Conservation (phyloP, 306 rosid genomes). For the Malus orientalis region DNA sequence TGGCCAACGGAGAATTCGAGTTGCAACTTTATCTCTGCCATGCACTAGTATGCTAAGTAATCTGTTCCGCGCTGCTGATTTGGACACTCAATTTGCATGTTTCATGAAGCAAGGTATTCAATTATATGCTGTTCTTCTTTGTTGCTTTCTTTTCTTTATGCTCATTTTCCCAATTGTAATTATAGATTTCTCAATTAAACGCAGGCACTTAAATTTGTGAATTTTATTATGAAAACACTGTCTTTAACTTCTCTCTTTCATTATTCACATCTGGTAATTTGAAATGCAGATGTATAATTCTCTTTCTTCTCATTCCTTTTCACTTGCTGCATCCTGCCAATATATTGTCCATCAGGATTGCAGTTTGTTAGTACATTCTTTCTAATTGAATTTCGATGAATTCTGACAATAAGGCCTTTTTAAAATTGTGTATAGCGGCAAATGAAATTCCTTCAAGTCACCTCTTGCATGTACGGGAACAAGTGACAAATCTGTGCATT, state of each 20-base stretch:
- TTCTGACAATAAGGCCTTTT: background rate
- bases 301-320: background rate
- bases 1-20: slow-evolving; percentile 96
- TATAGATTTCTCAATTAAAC: too few relatives aligned
- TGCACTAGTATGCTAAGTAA: slow-evolving; percentile 94
- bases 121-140: background rate
- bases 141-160: background rate
- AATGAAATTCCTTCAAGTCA: slow-evolving; percentile 70
- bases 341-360: background rate
- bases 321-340: background rate
- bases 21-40: slow-evolving; percentile 78
- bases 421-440: slow-evolving; percentile 55
- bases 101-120: slow-evolving; percentile 89
- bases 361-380: background rate
- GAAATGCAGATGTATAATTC: too few relatives aligned
- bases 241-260: too few relatives aligned
- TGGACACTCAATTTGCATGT: slow-evolving; percentile 91
- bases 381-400: background rate
- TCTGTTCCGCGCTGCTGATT: slow-evolving; percentile 94
- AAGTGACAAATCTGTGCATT: slow-evolving; percentile 81
- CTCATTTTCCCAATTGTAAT: too few relatives aligned
- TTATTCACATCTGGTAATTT: too few relatives aligned
- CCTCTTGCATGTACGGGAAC: slow-evolving; percentile 74
- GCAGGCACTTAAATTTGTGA: too few relatives aligned
- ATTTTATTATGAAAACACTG: too few relatives aligned